Percentiles rank a stretch among this genome's conserved stretches.
phyloP scores from a whole-genome alignment of 1,284 basidiomycete species.

The Exsudoporus floridanus region DNA sequence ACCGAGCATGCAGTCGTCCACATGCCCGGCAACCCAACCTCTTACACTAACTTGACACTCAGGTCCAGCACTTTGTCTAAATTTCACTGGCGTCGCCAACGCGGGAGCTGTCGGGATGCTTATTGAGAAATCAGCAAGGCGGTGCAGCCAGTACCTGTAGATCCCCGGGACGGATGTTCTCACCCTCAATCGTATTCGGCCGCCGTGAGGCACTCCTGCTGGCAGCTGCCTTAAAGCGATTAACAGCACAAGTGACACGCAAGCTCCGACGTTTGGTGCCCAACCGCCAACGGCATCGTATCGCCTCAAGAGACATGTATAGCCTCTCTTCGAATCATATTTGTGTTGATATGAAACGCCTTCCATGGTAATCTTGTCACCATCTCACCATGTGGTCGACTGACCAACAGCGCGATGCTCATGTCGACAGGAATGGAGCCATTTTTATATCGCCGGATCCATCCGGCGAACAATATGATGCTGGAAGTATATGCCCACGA shows the following conservation, averaged over 20 bases:
- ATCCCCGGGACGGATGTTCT: constrained; percentile 8
- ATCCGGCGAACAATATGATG: neutral
- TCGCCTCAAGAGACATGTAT: constrained; percentile 3
- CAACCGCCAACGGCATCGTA: constrained; percentile 9
- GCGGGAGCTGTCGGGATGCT: constrained; percentile 4
- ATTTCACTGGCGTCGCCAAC: neutral
- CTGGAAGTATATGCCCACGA: neutral
- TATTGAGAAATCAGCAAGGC: constrained; percentile 18
- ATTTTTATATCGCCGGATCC: neutral
- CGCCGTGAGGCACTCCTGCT: neutral
- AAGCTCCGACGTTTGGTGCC: constrained; percentile 8
- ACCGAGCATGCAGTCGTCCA: constrained; percentile 4
- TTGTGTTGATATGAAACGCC: constrained; percentile 6
- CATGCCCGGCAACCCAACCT: neutral
- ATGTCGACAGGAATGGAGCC: neutral
- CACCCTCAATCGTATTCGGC: constrained; percentile 2
- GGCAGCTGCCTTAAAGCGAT: neutral
- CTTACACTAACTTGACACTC: neutral
- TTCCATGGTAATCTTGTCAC: constrained; percentile 1
- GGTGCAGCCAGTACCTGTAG: constrained; percentile 14
- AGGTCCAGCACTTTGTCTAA: neutral
- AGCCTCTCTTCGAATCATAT: constrained; percentile 1
- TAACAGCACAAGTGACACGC: neutral
- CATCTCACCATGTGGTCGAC: neutral
- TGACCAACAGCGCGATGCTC: neutral